A percentile compares a stretch with the other conserved stretches of the same genome.
phyloP scores from a whole-genome alignment of 768 basidiomycete species.

The Gyrodon lividus region DNA sequence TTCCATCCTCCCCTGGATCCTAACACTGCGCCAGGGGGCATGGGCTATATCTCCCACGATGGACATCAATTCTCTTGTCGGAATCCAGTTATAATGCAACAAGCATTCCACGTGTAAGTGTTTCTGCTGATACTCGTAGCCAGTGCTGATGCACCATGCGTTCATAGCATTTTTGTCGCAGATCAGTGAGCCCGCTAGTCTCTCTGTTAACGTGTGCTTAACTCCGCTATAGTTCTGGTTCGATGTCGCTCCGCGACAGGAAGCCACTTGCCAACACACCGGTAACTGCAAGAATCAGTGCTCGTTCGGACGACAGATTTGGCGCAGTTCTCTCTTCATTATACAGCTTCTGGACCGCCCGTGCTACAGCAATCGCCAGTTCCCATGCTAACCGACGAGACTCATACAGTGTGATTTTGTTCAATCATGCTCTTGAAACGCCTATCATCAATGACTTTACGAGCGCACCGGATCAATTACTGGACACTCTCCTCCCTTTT shows the following conservation, averaged over 20 bases:
- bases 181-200: conserved; percentile 36
- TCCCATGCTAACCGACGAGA: conserved; percentile 40
- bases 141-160: not conserved
- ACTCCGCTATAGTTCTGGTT: conserved; percentile 41
- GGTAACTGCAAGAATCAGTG: conserved; percentile 36
- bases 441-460: conserved; percentile 46
- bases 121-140: conserved; percentile 3
- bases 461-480: conserved; percentile 44
- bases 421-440: conserved; percentile 26
- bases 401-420: conserved; percentile 56
- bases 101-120: conserved; percentile 60
- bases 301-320: conserved; percentile 44
- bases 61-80: conserved; percentile 55
- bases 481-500: conserved; percentile 37
- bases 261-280: conserved; percentile 47
- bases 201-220: not conserved
- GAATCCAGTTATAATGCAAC: conserved; percentile 51
- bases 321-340: conserved; percentile 60
- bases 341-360: conserved; percentile 55
- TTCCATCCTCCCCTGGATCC: conserved; percentile 44
- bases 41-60: conserved; percentile 53
- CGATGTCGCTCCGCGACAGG: conserved; percentile 45
- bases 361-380: conserved; percentile 36
- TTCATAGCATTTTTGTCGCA: conserved; percentile 51
- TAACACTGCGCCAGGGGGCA: conserved; percentile 26